A percentile compares a stretch with the other conserved stretches of the same genome.
These are phyloP conservation scores for Sordariomycetes sp. DNA, from an alignment of 2,329 filamentous ascomycete species.

Conservation along the genomic window DNA sequence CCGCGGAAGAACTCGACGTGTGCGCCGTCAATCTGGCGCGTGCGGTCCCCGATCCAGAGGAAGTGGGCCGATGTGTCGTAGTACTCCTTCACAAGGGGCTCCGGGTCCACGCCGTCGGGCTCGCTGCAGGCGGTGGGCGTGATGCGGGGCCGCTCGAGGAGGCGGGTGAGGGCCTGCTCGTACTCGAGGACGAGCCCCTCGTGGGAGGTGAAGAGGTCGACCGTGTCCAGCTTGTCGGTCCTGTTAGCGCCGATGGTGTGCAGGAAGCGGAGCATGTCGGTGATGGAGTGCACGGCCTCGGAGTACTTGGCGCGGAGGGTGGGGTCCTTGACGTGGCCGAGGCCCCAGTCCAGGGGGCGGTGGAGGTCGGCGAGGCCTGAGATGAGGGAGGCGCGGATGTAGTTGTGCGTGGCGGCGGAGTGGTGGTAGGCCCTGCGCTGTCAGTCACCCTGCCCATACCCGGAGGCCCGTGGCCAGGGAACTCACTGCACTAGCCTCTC, in stretches of 20 bases:
- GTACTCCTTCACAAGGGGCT: constrained; percentile 43
- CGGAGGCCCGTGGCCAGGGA: neutral
- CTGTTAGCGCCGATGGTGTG: constrained; percentile 83
- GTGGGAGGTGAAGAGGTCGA: constrained; percentile 91
- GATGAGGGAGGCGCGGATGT: constrained; percentile 68
- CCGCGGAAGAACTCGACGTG: constrained; percentile 98
- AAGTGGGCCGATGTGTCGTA: constrained; percentile 96
- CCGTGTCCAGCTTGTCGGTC: constrained; percentile 71
- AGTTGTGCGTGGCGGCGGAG: constrained; percentile 89
- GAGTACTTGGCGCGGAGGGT: constrained; percentile 77
- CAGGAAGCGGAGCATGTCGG: constrained; percentile 88
- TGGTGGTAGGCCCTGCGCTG: constrained; percentile 74
- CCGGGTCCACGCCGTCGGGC: constrained; percentile 23
- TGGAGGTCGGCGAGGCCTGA: constrained; percentile 91
- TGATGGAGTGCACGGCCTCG: constrained; percentile 71
- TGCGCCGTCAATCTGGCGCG: constrained; percentile 79
- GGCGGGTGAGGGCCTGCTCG: constrained; percentile 74
- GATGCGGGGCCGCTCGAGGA: constrained; percentile 49
- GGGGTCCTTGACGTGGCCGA: constrained; percentile 81
- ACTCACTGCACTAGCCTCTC: constrained; percentile 59
- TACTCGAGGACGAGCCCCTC: constrained; percentile 92
- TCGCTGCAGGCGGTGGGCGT: constrained; percentile 17
- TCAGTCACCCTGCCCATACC: neutral
- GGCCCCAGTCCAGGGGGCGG: constrained; percentile 84
- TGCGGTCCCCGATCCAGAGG: constrained; percentile 96